These are phyloP conservation scores for Basidiobolus meristosporus DNA, from an alignment of 371 early-diverging fungal genomes.

Conservation along the genomic window DNA sequence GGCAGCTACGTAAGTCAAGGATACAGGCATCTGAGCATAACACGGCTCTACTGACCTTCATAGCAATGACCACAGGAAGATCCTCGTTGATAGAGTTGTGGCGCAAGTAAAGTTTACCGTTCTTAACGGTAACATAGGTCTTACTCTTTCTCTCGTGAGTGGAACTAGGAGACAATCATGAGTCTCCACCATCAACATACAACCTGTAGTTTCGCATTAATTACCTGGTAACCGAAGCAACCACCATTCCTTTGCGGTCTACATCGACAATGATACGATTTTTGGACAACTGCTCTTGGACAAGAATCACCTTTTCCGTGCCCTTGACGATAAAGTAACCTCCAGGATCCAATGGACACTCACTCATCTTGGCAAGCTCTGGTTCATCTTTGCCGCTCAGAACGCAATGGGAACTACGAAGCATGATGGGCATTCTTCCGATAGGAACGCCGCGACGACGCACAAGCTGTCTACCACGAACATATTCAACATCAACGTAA, in stretches of 20 bases:
- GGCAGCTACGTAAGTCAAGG: not conserved
- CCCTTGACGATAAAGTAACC: slow-evolving; percentile 99
- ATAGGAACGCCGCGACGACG: slow-evolving; percentile 75
- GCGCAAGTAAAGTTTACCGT: slow-evolving; percentile 72
- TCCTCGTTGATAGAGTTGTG: slow-evolving; percentile 93
- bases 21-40: not conserved
- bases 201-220: not conserved
- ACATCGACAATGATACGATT: slow-evolving; percentile 98
- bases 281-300: slow-evolving; percentile 99
- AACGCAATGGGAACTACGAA: slow-evolving; percentile 80
- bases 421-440: slow-evolving; percentile 98
- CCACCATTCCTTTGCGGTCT: slow-evolving; percentile 71
- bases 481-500: slow-evolving; percentile 95
- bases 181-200: not conserved
- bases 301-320: slow-evolving; percentile 97
- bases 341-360: slow-evolving; percentile 99
- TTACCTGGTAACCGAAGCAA: slow-evolving; percentile 61
- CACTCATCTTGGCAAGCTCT: slow-evolving; percentile 71
- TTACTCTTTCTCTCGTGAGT: slow-evolving; percentile 98
- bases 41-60: slow-evolving; percentile 23
- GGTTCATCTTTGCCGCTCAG: slow-evolving; percentile 57
- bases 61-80: slow-evolving; percentile 76
- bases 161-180: slow-evolving; percentile 25
- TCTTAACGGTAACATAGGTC: slow-evolving; percentile 69
- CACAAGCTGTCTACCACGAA: slow-evolving; percentile 75